phyloP scores from a whole-genome alignment of 1,284 basidiomycete genomes.

The Xerocomus nothofagi region DNA sequence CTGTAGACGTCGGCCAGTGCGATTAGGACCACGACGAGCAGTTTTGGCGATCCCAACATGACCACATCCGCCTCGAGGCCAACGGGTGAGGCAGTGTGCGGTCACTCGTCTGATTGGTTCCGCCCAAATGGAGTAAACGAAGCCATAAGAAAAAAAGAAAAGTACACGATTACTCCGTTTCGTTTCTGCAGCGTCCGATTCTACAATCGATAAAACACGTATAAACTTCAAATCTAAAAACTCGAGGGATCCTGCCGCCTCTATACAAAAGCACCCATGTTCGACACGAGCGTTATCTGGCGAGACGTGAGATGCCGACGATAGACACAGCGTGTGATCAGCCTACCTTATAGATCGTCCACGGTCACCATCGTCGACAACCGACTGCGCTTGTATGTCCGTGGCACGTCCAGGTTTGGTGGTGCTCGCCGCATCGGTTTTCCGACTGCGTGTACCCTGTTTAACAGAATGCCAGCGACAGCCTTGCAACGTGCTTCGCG shows the following conservation, averaged over 20 bases:
- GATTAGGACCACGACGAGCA: not conserved
- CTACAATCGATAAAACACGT: not conserved
- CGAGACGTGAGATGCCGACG: not conserved
- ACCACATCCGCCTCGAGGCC: conserved; percentile 18
- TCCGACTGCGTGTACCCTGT: conserved; percentile 47
- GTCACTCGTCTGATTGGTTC: conserved; percentile 27
- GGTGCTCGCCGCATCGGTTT: conserved; percentile 41
- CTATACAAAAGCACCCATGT: conserved; percentile 1
- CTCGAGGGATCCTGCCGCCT: not conserved
- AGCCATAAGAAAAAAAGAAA: conserved; percentile 1
- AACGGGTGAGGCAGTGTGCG: conserved; percentile 30
- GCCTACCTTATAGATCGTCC: conserved; percentile 28
- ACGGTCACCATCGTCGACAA: conserved; percentile 40
- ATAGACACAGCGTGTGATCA: not conserved
- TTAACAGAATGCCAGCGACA: conserved; percentile 49
- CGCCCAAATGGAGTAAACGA: not conserved
- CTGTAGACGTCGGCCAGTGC: conserved; percentile 4
- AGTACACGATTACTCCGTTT: conserved; percentile 7
- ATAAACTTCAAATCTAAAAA: no score
- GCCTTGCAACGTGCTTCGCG: conserved; percentile 43
- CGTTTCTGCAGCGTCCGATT: not conserved
- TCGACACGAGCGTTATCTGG: conserved; percentile 15
- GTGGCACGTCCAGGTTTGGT: conserved; percentile 23
- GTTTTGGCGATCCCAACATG: conserved; percentile 12
- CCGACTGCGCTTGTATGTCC: conserved; percentile 46